Conservation (phyloP, 2,329 filamentous ascomycete species). For the Beauveria sp. region DNA sequence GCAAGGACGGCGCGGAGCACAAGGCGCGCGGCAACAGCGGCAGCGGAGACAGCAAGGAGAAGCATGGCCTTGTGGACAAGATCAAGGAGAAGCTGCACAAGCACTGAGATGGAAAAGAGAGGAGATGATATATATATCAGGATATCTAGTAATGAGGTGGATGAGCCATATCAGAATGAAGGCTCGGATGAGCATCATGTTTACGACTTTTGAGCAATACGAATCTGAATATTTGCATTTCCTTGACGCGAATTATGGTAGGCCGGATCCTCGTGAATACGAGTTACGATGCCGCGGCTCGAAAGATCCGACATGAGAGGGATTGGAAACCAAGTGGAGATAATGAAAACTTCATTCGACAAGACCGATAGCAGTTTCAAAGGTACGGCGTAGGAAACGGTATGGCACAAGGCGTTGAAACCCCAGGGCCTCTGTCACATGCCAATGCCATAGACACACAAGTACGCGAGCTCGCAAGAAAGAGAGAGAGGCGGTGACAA, state of each 20-base stretch:
- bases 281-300: too few species aligned
- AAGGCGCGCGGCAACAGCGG: neutral
- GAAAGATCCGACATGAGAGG: too few species aligned
- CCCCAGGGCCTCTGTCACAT: neutral
- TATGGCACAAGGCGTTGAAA: neutral
- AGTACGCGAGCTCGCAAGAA: neutral
- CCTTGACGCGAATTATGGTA: neutral
- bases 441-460: neutral
- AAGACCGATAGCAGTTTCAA: too few species aligned
- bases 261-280: neutral
- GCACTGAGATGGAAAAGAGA: neutral
- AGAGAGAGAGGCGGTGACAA: neutral
- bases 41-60: conserved; percentile 2
- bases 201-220: neutral
- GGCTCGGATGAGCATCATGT: neutral
- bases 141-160: neutral
- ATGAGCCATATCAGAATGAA: neutral
- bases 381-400: too few species aligned
- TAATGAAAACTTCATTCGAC: too few species aligned
- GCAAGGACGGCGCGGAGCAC: neutral
- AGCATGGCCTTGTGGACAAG: conserved; percentile 9
- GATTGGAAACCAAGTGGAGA: too few species aligned
- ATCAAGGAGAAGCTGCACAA: conserved; percentile 13
- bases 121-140: neutral
- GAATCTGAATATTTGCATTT: neutral